Evolutionary conservation across 2,329 filamentous ascomycete species (phyloP).

Genomic region (Venturia asperata): DNA sequence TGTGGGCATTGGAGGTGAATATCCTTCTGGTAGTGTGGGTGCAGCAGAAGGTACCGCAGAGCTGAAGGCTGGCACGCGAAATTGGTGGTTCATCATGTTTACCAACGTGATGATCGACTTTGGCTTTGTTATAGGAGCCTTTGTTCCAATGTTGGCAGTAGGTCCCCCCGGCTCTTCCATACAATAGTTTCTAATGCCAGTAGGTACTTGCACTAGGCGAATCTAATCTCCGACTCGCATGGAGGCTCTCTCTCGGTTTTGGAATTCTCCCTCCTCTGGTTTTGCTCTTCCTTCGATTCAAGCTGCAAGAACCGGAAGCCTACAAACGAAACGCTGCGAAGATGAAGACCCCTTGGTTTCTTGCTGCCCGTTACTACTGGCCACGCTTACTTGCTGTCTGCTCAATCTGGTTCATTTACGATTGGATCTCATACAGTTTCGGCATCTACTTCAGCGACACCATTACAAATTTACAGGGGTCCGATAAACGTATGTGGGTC

Average conservation of each 20-base stretch:
- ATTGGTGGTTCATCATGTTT: conserved; percentile 75
- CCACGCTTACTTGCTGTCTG: conserved; percentile 61
- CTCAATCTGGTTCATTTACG: conserved; percentile 72
- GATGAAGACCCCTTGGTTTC: conserved; percentile 40
- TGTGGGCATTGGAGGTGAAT: conserved; percentile 67
- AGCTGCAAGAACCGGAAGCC: conserved; percentile 70
- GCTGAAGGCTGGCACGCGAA: conserved; percentile 73
- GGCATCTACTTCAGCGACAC: conserved; percentile 77
- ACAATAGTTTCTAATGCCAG: conserved; percentile 7
- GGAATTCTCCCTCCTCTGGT: conserved; percentile 70
- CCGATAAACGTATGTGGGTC: conserved; percentile 57
- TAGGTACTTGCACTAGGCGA: conserved; percentile 48
- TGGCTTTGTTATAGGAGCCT: conserved; percentile 73
- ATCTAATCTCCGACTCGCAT: conserved; percentile 63
- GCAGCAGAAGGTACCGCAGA: conserved; percentile 79
- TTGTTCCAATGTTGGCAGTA: conserved; percentile 64
- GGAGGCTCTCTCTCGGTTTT: conserved; percentile 73
- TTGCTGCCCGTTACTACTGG: conserved; percentile 62
- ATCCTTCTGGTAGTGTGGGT: conserved; percentile 75
- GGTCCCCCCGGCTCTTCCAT: conserved; percentile 19
- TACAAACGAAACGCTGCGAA: conserved; percentile 66
- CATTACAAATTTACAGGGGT: conserved; percentile 52
- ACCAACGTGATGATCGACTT: conserved; percentile 83
- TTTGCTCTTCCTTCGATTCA: conserved; percentile 64
- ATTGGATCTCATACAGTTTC: conserved; percentile 67